These are phyloP conservation scores for Vitis hybrid DNA, from an alignment of 177 flowering plant species.

Conservation along the genomic window DNA sequence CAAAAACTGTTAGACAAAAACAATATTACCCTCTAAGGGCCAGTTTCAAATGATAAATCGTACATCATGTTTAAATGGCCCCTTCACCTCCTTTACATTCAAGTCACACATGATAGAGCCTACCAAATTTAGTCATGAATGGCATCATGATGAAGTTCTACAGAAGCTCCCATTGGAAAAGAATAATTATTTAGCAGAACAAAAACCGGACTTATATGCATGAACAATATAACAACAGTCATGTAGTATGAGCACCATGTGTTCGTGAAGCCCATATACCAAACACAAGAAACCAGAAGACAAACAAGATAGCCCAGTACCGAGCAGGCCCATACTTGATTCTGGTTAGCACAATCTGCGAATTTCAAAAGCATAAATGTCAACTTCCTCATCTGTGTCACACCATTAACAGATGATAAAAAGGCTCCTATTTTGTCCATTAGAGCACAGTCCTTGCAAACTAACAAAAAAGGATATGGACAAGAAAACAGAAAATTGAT, in stretches of 20 bases:
- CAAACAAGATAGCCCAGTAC: constrained; percentile 92
- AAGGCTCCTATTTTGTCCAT: no score
- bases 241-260: constrained; percentile 63
- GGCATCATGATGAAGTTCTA: constrained; percentile 1
- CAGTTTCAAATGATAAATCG: background rate
- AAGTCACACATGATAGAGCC: background rate
- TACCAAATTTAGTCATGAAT: background rate
- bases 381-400: background rate
- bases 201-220: constrained; percentile 4
- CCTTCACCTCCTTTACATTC: background rate
- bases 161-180: background rate
- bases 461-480: no score
- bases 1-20: background rate
- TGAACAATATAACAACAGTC: constrained; percentile 19
- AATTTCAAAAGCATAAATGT: background rate
- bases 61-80: background rate
- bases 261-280: constrained; percentile 96
- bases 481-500: no score
- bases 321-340: constrained; percentile 97
- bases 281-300: constrained; percentile 98
- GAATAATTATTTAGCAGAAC: background rate
- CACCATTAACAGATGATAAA: no score
- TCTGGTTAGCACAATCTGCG: constrained; percentile 93
- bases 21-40: background rate
- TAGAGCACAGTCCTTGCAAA: no score